These are phyloP conservation scores for Suhomyces chickasaworum DNA, from an alignment of 1,139 yeast species.

Conservation along the genomic window DNA sequence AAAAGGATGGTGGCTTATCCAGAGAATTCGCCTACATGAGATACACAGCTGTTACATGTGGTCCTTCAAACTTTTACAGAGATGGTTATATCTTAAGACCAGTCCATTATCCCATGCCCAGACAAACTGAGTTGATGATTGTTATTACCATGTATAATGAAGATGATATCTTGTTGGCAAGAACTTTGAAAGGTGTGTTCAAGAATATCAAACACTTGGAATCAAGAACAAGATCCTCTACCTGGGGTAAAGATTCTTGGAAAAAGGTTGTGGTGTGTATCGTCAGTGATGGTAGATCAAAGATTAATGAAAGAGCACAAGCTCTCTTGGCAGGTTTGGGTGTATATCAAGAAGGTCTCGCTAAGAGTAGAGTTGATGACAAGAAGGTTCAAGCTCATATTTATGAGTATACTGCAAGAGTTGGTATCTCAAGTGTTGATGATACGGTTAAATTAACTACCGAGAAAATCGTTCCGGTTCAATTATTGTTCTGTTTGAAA, in stretches of 20 bases:
- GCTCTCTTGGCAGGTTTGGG: constrained; percentile 52
- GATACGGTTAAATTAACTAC: constrained; percentile 51
- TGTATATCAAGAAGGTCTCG: constrained; percentile 52
- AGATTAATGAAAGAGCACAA: constrained; percentile 51
- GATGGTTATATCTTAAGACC: constrained; percentile 51
- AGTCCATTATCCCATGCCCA: constrained; percentile 47
- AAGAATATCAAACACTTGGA: constrained; percentile 51
- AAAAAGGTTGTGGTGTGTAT: constrained; percentile 51
- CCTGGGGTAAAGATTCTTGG: constrained; percentile 55
- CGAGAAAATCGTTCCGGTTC: constrained; percentile 52
- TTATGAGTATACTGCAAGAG: constrained; percentile 52
- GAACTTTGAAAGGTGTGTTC: constrained; percentile 51
- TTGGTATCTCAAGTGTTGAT: constrained; percentile 48
- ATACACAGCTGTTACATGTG: constrained; percentile 53
- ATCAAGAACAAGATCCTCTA: constrained; percentile 42
- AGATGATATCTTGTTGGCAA: constrained; percentile 48
- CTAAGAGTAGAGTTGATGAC: constrained; percentile 50
- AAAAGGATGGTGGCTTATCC: constrained; percentile 44
- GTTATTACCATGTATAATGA: constrained; percentile 54
- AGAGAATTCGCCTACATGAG: constrained; percentile 53
- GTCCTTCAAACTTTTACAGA: constrained; percentile 49
- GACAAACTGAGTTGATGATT: constrained; percentile 50
- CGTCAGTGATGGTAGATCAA: constrained; percentile 52
- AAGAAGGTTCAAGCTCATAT: constrained; percentile 49
- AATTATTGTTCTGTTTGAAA: constrained; percentile 48